phyloP scores from a whole-genome alignment of 2,329 filamentous ascomycete species.

The Cercospora janseana region DNA sequence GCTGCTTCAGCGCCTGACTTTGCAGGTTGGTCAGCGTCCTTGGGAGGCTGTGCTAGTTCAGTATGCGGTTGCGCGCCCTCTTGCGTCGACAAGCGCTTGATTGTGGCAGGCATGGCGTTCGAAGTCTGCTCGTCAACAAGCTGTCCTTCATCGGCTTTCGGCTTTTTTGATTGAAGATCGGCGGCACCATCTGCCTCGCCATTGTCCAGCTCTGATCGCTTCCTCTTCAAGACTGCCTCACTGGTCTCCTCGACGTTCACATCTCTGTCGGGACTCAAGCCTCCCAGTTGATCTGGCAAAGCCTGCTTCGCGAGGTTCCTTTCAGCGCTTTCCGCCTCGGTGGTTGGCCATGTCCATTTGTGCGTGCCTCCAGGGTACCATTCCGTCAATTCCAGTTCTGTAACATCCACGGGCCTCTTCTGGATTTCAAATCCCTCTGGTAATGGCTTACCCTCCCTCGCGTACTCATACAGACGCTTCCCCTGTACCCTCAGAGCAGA shows the following conservation, averaged over 20 bases:
- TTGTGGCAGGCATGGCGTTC: slow-evolving; percentile 6
- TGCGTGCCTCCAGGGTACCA: slow-evolving; percentile 82
- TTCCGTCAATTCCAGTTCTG: slow-evolving; percentile 75
- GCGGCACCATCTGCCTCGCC: slow-evolving; percentile 9
- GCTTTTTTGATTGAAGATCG: slow-evolving; percentile 37
- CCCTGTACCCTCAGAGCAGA: slow-evolving; percentile 91
- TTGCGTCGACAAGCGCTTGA: slow-evolving; percentile 9
- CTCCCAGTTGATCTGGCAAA: slow-evolving; percentile 41
- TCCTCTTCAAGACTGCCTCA: slow-evolving; percentile 31
- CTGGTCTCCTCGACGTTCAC: slow-evolving; percentile 15
- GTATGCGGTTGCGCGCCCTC: slow-evolving; percentile 13
- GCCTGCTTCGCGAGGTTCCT: slow-evolving; percentile 72
- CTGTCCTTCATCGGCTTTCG: slow-evolving; percentile 34
- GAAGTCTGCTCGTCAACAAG: slow-evolving; percentile 9
- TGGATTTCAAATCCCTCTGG: slow-evolving; percentile 72
- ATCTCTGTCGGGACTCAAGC: slow-evolving; percentile 25
- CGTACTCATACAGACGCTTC: slow-evolving; percentile 94
- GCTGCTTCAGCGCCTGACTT: slow-evolving; percentile 31
- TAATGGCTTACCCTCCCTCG: slow-evolving; percentile 80
- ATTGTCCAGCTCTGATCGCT: slow-evolving; percentile 31
- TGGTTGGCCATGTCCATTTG: slow-evolving; percentile 71
- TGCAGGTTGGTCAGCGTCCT: slow-evolving; percentile 24
- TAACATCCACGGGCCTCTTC: slow-evolving; percentile 73
- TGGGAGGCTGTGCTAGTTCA: slow-evolving; percentile 15
- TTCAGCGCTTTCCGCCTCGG: slow-evolving; percentile 73